Conservation (phyloP, 768 basidiomycete species). For the Amanita thiersii region DNA sequence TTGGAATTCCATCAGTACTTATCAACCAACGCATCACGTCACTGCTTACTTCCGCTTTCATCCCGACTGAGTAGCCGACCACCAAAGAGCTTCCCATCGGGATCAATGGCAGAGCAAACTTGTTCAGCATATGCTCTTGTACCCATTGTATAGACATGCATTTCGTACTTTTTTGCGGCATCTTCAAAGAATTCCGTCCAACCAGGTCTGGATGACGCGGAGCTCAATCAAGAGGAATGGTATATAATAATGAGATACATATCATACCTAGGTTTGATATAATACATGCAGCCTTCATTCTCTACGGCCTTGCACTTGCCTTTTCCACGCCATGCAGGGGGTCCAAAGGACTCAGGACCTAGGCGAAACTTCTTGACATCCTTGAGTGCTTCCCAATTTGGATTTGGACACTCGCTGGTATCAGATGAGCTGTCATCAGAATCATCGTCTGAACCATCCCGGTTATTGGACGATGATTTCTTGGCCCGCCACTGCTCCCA, state of each 20-base stretch:
- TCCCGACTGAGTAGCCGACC: constrained; percentile 87
- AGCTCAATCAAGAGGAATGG: constrained; percentile 8
- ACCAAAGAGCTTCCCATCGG: constrained; percentile 76
- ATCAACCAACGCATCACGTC: constrained; percentile 2
- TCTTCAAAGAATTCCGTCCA: constrained; percentile 68
- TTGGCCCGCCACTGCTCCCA: constrained; percentile 59
- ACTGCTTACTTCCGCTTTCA: constrained; percentile 86
- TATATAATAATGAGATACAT: constrained; percentile 7
- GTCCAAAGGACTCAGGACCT: constrained; percentile 66
- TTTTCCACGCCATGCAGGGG: constrained; percentile 32
- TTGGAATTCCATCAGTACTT: constrained; percentile 8
- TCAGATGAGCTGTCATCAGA: constrained; percentile 32
- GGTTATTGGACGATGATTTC: constrained; percentile 19
- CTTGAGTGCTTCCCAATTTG: constrained; percentile 87
- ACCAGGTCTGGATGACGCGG: constrained; percentile 53
- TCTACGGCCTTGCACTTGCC: constrained; percentile 61
- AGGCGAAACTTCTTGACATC: constrained; percentile 89
- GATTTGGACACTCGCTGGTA: constrained; percentile 61
- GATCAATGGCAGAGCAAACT: constrained; percentile 92
- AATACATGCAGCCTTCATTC: constrained; percentile 88
- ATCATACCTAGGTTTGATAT: constrained; percentile 90
- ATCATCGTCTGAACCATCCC: constrained; percentile 21
- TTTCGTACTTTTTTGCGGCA: constrained; percentile 79
- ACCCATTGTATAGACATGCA: constrained; percentile 99
- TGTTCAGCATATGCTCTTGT: constrained; percentile 94